phyloP scores from a whole-genome alignment of 2,329 filamentous ascomycete genomes.

The Bipolaris victoriae region DNA sequence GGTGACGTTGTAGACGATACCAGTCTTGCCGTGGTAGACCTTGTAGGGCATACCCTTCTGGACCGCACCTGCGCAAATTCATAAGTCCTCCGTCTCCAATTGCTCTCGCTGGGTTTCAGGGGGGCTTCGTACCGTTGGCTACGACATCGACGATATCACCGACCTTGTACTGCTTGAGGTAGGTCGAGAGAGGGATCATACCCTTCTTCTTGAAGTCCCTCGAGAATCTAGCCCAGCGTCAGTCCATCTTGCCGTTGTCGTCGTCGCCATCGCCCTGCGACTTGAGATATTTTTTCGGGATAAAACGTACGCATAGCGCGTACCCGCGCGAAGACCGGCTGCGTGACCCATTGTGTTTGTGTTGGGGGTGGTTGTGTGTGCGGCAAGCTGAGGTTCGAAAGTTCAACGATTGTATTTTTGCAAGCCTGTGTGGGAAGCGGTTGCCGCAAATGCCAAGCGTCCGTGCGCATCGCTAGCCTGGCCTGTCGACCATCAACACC shows the following conservation, averaged over 20 bases:
- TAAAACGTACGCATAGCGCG: constrained; percentile 49
- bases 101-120: constrained; percentile 27
- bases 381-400: constrained; percentile 15
- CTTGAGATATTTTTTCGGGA: constrained; percentile 3
- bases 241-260: constrained; percentile 14
- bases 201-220: constrained; percentile 95
- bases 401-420: constrained; percentile 4
- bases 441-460: constrained; percentile 3
- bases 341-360: constrained; percentile 60
- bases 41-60: constrained; percentile 86
- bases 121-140: constrained; percentile 83
- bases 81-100: constrained; percentile 24
- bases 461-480: neutral
- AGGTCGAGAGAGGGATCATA: constrained; percentile 90
- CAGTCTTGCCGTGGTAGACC: constrained; percentile 97
- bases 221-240: constrained; percentile 66
- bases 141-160: constrained; percentile 99
- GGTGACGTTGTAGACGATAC: constrained; percentile 98
- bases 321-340: constrained; percentile 54
- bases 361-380: constrained; percentile 30
- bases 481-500: neutral
- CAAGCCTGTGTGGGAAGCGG: constrained; percentile 3
- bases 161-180: constrained; percentile 94
- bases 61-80: constrained; percentile 42
- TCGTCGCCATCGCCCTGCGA: constrained; percentile 12